Evolutionary conservation across 2,329 filamentous ascomycete genomes (phyloP).

Genomic region (Colletotrichum zoysiae): DNA sequence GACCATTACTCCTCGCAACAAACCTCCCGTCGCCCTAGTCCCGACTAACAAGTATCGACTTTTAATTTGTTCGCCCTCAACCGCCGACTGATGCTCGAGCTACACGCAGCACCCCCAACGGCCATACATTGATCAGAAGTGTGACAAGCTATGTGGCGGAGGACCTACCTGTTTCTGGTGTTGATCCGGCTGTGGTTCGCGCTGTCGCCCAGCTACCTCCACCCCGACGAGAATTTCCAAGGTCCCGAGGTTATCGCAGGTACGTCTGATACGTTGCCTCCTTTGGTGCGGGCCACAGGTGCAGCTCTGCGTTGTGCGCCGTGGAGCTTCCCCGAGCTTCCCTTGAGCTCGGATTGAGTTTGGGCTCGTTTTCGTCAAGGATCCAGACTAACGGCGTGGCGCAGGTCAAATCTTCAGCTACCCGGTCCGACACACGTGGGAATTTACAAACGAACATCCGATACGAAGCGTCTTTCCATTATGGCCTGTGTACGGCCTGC

Average conservation of each 20-base stretch:
- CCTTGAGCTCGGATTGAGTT: conserved; percentile 29
- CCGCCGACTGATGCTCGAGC: conserved; percentile 44
- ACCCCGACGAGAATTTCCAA: conserved; percentile 99
- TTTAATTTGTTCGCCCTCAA: conserved; percentile 7
- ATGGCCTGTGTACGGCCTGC: conserved; percentile 94
- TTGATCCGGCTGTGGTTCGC: conserved; percentile 94
- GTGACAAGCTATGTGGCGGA: conserved; percentile 81
- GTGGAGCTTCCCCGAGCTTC: conserved; percentile 30
- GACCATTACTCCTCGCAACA: conserved; percentile 23
- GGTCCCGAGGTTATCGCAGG: conserved; percentile 97
- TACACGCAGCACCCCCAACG: conserved; percentile 40
- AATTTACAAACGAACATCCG: conserved; percentile 89
- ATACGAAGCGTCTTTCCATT: conserved; percentile 96
- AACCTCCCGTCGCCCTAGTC: conserved; percentile 16
- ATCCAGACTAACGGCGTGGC: conserved; percentile 38
- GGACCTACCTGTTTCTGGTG: conserved; percentile 86
- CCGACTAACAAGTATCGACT: conserved; percentile 11
- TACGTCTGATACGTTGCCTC: conserved; percentile 60
- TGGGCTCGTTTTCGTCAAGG: conserved; percentile 32
- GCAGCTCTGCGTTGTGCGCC: conserved; percentile 11
- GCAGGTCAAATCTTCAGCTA: conserved; percentile 93
- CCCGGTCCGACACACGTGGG: conserved; percentile 91
- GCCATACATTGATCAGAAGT: conserved; percentile 28
- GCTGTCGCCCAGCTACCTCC: conserved; percentile 93
- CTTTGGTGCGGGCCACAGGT: conserved; percentile 3